A percentile compares a stretch with the other conserved stretches of the same genome.
phyloP scores from a whole-genome alignment of 78 protist genomes.

The Cavenderia fasciculata region DNA sequence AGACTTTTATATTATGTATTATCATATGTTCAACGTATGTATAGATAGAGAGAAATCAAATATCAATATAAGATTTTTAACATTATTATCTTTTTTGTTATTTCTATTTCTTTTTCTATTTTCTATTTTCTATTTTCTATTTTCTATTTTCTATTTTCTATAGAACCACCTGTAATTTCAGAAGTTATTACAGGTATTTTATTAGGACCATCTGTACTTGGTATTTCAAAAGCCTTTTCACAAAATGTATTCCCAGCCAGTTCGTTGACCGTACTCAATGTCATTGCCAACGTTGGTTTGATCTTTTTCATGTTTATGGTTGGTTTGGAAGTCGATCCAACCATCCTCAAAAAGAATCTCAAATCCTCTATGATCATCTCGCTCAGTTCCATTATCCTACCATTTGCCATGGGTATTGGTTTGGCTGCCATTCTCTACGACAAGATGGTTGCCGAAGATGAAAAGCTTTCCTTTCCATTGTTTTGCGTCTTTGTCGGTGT shows the following conservation, averaged over 20 bases:
- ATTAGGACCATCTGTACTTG: constrained; percentile 71
- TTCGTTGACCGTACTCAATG: constrained; percentile 1
- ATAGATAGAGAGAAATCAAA: constrained; percentile 3
- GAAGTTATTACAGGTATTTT: constrained; percentile 81
- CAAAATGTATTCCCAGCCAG: constrained; percentile 1
- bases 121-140: neutral
- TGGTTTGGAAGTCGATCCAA: constrained; percentile 80
- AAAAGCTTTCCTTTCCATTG: neutral
- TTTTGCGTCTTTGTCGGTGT: constrained; percentile 80
- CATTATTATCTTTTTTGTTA: neutral
- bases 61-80: neutral
- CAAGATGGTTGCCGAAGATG: neutral
- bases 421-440: constrained; percentile 27
- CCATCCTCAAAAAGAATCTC: constrained; percentile 56
- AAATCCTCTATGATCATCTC: constrained; percentile 62
- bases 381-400: constrained; percentile 43
- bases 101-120: neutral
- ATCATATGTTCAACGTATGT: constrained; percentile 44
- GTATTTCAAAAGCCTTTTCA: neutral
- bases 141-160: neutral
- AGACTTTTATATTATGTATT: constrained; percentile 9
- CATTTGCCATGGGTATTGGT: constrained; percentile 85
- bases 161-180: constrained; percentile 76
- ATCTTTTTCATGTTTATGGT: constrained; percentile 84
- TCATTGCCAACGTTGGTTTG: constrained; percentile 82